A percentile compares a stretch with the other conserved stretches of the same genome.
Conservation (phyloP, 1,284 basidiomycete species). For the Stereum hirsutum region DNA sequence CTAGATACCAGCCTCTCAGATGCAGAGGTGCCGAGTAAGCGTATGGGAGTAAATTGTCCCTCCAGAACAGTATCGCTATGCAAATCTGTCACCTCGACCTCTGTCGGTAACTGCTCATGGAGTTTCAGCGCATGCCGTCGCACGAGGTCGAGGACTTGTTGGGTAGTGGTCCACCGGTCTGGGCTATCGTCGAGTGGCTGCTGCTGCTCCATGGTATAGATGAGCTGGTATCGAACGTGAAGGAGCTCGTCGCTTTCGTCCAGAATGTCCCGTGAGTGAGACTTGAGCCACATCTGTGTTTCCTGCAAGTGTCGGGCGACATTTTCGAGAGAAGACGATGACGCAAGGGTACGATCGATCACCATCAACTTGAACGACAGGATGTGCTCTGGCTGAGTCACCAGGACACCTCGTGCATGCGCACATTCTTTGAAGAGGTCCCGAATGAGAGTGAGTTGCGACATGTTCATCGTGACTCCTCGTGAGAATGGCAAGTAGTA, state of each 20-base stretch:
- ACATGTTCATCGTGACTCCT: slow-evolving; percentile 16
- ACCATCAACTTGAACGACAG: slow-evolving; percentile 39
- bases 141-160: slow-evolving; percentile 28
- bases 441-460: slow-evolving; percentile 16
- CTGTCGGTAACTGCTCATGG: slow-evolving; percentile 13
- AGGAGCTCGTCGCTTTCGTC: slow-evolving; percentile 49
- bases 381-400: slow-evolving; percentile 44
- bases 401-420: slow-evolving; percentile 28
- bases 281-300: slow-evolving; percentile 25
- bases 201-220: slow-evolving; percentile 38
- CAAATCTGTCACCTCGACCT: slow-evolving; percentile 6
- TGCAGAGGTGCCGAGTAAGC: slow-evolving; percentile 5
- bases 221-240: slow-evolving; percentile 36
- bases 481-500: slow-evolving; percentile 42
- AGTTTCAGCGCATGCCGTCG: slow-evolving; percentile 13
- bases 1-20: slow-evolving; percentile 2
- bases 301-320: slow-evolving; percentile 12
- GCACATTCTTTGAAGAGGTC: slow-evolving; percentile 29
- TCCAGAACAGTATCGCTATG: not conserved
- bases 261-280: slow-evolving; percentile 29
- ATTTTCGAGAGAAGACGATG: not conserved
- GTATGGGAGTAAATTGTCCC: slow-evolving; percentile 11
- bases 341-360: slow-evolving; percentile 21
- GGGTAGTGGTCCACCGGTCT: slow-evolving; percentile 35
- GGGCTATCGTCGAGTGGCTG: slow-evolving; percentile 32